Conservation (phyloP, 1,284 basidiomycete genomes). For the Fomes fomentarius region DNA sequence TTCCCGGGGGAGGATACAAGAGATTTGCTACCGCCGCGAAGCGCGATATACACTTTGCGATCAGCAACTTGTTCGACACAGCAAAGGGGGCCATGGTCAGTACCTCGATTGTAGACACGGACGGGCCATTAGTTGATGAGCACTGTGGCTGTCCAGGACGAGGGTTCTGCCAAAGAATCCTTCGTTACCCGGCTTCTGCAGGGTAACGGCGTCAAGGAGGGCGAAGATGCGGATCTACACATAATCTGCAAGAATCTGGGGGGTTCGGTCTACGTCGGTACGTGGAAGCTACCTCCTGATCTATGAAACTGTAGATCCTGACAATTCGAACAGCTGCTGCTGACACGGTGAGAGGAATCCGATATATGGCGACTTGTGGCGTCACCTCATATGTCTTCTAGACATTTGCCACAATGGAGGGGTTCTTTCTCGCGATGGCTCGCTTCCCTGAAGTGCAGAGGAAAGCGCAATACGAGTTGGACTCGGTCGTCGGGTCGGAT, state of each 20-base stretch:
- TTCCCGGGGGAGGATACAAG: constrained; percentile 1
- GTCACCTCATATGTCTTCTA: not conserved
- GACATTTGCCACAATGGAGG: constrained; percentile 3
- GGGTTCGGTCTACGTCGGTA: not conserved
- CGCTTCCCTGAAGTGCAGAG: constrained; percentile 31
- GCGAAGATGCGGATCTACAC: not conserved
- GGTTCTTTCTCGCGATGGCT: constrained; percentile 34
- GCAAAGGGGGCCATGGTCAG: constrained; percentile 2
- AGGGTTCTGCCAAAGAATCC: not conserved
- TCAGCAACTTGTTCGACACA: not conserved
- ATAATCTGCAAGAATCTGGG: not conserved
- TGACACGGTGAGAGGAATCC: not conserved
- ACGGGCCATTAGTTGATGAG: not conserved
- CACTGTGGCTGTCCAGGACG: not conserved
- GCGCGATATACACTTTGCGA: not conserved
- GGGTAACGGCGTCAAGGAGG: not conserved
- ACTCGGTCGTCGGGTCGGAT: constrained; percentile 29
- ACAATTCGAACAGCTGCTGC: not conserved
- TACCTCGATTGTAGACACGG: too few relatives aligned
- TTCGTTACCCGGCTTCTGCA: not conserved
- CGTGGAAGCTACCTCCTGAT: not conserved
- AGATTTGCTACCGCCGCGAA: not conserved
- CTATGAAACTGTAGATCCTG: not conserved
- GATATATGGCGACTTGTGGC: too few relatives aligned
- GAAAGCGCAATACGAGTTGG: constrained; percentile 36